Base-by-base conservation (phyloP, 2,329 filamentous ascomycete genomes). In the Ophiostoma populinum region DNA sequence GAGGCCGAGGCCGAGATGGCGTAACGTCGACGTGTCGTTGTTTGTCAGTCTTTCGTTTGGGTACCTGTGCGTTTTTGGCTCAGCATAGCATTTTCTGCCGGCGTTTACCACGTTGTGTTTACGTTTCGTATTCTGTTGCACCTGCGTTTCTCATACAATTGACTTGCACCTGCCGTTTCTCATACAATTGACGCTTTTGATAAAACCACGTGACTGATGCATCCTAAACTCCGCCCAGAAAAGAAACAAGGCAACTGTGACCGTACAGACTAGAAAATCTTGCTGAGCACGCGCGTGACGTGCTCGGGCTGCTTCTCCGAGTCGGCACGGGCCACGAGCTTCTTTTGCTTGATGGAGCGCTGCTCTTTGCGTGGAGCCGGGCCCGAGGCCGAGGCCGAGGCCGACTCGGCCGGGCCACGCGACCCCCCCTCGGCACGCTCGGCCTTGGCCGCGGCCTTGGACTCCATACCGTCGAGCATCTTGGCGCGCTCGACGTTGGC, bases 401-500 rank as follows among this genome's bases (percentile, higher is more conserved):
- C 22, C 2, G 24, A 16, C 12, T 20, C 17, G 12, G 7, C 16
- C 11, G 46, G 15, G 18, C 40, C 47, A 19, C 42, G 47, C n/a
- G 25, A 43, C 27, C 25, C 40, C 21, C 36, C 41, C 19, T 33
- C 50, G 9, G 39, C 40, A 16, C 26, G 37, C n/a, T 40, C 52
- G 43, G 49, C 56, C 55, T 59, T 64, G 28, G 55, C 61, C 35
- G 62, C 62, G 45, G 58, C 63, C 51, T 74, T 75, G 37, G 60
- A 62, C 49, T 75, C 70, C 55, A 86, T 85, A 8, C 74, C 74
- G 34, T 81, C 74, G 44, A 82, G 52, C 65, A 83, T 78, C 69
- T 86, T 87, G 34, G 73, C 76, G 49, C 64, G 70, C 62, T 90
- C 80, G 38, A 90, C 66, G 50, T 87, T 85, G 46, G 71, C 63